Evolutionary conservation across 176 grass and related monocot genomes (phyloP).

Genomic region (Tillandsia fasciculata): DNA sequence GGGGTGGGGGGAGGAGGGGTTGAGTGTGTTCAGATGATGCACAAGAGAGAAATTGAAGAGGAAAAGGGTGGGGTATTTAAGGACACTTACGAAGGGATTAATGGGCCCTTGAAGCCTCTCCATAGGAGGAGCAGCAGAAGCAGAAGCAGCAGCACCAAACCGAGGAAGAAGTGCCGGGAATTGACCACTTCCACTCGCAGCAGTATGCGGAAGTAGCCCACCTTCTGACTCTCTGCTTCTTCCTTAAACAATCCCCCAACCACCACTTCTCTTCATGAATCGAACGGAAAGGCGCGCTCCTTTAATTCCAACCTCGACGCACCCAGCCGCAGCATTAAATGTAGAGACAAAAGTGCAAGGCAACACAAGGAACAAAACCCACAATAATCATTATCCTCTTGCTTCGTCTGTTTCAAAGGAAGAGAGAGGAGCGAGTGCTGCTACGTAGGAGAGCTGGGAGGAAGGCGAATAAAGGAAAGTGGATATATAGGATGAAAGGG

Average conservation of each 20-base stretch:
- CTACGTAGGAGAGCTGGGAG: too few relatives aligned
- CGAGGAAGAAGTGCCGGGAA: background rate
- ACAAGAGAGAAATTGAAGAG: background rate
- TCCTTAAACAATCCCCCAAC: constrained; percentile 1
- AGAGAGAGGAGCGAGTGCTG: too few relatives aligned
- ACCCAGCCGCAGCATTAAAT: background rate
- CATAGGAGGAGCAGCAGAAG: constrained; percentile 24
- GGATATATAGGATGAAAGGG: background rate
- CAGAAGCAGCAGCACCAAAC: constrained; percentile 1
- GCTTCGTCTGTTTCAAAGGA: too few relatives aligned
- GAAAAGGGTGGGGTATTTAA: constrained; percentile 3
- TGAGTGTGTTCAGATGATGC: background rate
- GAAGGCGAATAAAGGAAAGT: background rate
- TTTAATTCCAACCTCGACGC: background rate
- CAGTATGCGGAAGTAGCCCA: background rate
- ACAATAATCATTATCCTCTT: background rate
- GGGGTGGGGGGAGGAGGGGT: background rate
- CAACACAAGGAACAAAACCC: background rate
- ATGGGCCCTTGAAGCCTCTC: constrained; percentile 72
- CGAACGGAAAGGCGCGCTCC: background rate
- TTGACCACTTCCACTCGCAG: constrained; percentile 6
- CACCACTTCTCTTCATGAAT: background rate
- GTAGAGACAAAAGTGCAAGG: background rate
- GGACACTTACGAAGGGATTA: constrained; percentile 48
- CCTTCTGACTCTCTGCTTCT: constrained; percentile 2